Conservation (phyloP, 805 yeast species). For the Zygosaccharomyces siamensis region DNA sequence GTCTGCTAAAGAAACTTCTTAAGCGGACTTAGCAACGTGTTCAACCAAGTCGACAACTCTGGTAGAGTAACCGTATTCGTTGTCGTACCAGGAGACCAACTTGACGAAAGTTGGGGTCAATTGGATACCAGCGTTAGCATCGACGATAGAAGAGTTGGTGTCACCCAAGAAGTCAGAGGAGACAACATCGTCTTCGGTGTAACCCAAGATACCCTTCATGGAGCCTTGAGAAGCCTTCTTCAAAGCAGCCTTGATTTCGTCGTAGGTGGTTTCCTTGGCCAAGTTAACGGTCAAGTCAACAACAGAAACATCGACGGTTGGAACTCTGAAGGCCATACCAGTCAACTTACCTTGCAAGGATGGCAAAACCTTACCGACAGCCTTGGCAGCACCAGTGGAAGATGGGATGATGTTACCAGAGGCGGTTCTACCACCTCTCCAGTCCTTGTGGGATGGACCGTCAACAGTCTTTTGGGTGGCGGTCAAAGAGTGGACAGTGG, state of each 20-base stretch:
- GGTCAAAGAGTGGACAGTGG: slow-evolving; percentile 68
- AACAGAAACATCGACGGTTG: slow-evolving; percentile 68
- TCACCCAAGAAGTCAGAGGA: slow-evolving; percentile 65
- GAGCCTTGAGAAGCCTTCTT: slow-evolving; percentile 56
- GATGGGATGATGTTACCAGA: slow-evolving; percentile 72
- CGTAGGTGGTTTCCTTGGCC: slow-evolving; percentile 54
- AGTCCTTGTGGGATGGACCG: slow-evolving; percentile 74
- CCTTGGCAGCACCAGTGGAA: slow-evolving; percentile 74
- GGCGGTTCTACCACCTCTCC: slow-evolving; percentile 80
- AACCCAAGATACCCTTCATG: slow-evolving; percentile 59
- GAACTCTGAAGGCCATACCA: slow-evolving; percentile 71
- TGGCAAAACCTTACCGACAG: slow-evolving; percentile 70
- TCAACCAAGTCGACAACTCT: slow-evolving; percentile 69
- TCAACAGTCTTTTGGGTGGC: slow-evolving; percentile 72
- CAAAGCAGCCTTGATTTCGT: slow-evolving; percentile 55
- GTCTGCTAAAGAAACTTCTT: slow-evolving; percentile 6
- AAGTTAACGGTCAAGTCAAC: slow-evolving; percentile 67
- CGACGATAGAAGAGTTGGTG: slow-evolving; percentile 60
- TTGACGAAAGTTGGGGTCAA: slow-evolving; percentile 67
- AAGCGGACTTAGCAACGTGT: slow-evolving; percentile 47
- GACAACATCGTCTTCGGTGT: slow-evolving; percentile 69
- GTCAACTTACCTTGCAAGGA: slow-evolving; percentile 67
- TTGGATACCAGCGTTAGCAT: slow-evolving; percentile 65
- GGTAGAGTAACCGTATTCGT: slow-evolving; percentile 72
- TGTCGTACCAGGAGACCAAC: slow-evolving; percentile 69